Conservation (phyloP, 2,329 filamentous ascomycete genomes). For the Trichoderma sp. region DNA sequence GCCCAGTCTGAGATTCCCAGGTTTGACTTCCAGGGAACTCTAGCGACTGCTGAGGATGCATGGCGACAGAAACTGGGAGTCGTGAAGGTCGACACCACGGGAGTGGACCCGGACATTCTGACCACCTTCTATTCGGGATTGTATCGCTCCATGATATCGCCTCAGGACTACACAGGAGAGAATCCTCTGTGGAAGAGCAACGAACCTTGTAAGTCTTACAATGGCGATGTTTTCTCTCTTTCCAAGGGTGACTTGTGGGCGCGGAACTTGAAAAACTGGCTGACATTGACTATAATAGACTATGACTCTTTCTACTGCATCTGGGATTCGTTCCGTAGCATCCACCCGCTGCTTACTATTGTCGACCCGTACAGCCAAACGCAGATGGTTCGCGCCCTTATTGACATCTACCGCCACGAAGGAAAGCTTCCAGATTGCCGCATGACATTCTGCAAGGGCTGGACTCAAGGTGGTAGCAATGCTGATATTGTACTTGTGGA, state of each 20-base stretch:
- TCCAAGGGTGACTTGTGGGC: background rate
- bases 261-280: background rate
- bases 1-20: slow-evolving; percentile 66
- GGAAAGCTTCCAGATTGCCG: slow-evolving; percentile 71
- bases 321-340: slow-evolving; percentile 71
- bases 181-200: slow-evolving; percentile 67
- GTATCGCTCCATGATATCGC: slow-evolving; percentile 66
- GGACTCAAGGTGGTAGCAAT: slow-evolving; percentile 73
- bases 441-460: slow-evolving; percentile 74
- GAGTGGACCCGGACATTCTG: slow-evolving; percentile 56
- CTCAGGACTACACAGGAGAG: slow-evolving; percentile 73
- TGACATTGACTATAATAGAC: slow-evolving; percentile 33
- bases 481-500: slow-evolving; percentile 69
- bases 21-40: slow-evolving; percentile 59
- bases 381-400: slow-evolving; percentile 65
- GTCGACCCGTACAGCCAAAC: slow-evolving; percentile 65
- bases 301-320: slow-evolving; percentile 68
- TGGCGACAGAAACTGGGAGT: slow-evolving; percentile 63
- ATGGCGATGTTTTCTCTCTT: too few species aligned
- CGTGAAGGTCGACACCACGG: slow-evolving; percentile 53
- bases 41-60: slow-evolving; percentile 51
- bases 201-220: slow-evolving; percentile 50
- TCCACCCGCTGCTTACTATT: slow-evolving; percentile 69
- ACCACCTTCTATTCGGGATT: slow-evolving; percentile 68
- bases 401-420: slow-evolving; percentile 68